Evolutionary conservation across 2,329 filamentous ascomycete genomes (phyloP), one percentile per base, ranked within the genome.

Genomic region (Whalleya microplaca): DNA sequence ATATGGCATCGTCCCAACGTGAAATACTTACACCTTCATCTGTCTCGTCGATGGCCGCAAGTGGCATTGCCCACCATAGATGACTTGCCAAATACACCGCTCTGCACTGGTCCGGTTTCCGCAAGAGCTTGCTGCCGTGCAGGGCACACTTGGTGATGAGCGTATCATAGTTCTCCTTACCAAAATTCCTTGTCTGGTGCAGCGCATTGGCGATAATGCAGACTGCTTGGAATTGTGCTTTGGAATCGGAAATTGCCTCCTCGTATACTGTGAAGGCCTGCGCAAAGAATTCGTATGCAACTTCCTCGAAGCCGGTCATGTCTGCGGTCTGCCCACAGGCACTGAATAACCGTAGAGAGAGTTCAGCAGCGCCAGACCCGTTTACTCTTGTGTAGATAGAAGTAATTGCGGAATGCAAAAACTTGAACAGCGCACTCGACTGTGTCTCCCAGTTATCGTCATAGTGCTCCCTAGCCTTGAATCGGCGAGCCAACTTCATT

Each of bases 241-340:
- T 89, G 16, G 92, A 96, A 72, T 99, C 96, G 59, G 92, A 95
- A 62, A 99, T 90, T 0, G 92, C 89, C 74, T 99, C 95, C 72
- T 99, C 95, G 71, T 99, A 99, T 8, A 98, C 92, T 0, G 94
- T 98, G 68, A 99, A 99, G 0, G 95, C 94, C 74, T 99, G 95
- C 0, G 95, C 95, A 67, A 97, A 98, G 78, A 96, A 99, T 71
- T 99, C 95, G 73, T 99, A 99, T 10, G 92, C 90, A 42, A 96
- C 92, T 76, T 99, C 95, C 72, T 99, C 94, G 65, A 96, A 96
- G 2, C 90, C 90, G 10, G 87, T 91, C 73, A 95, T 88, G 67
- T 97, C 93, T 10, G 95, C 93, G 29, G 96, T 90, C 76, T 97
- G 93, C 20, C 95, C 95, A 69, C 92, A 96, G 42, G 91, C 87